Conservation (phyloP, 352 stramenopile species). For the Globisporangium cylindrosporum region DNA sequence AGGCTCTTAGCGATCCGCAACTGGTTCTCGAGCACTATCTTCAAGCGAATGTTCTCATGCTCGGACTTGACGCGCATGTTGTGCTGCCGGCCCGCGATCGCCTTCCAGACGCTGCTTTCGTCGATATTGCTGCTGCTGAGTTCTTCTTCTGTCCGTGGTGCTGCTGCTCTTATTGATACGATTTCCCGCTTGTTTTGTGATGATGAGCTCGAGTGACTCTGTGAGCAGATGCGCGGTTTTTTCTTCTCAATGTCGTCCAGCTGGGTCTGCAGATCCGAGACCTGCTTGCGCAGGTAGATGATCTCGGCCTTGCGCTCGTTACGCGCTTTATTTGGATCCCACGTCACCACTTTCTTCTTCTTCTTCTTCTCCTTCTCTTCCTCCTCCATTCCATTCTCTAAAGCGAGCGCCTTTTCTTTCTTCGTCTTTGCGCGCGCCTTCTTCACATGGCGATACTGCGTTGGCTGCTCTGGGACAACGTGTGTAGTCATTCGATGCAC, state of each 20-base stretch:
- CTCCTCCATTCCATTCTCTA: too few relatives aligned
- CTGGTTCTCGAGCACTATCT: constrained; percentile 46
- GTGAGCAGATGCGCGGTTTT: not conserved
- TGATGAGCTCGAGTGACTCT: too few relatives aligned
- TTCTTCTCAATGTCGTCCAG: constrained; percentile 14
- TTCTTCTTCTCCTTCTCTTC: too few relatives aligned
- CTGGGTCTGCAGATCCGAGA: constrained; percentile 30
- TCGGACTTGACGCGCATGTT: constrained; percentile 18
- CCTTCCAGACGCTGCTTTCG: constrained; percentile 7
- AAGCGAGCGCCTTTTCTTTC: too few relatives aligned
- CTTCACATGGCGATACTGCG: too few relatives aligned
- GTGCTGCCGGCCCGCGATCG: constrained; percentile 4
- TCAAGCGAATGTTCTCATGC: constrained; percentile 50
- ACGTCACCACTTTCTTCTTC: not conserved
- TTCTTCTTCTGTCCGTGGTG: not conserved
- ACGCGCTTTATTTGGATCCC: constrained; percentile 18
- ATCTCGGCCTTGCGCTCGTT: constrained; percentile 32
- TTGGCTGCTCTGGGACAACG: too few relatives aligned
- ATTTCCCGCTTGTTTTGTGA: too few relatives aligned
- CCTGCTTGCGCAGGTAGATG: constrained; percentile 28
- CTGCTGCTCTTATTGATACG: too few relatives aligned
- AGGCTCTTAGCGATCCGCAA: constrained; percentile 44
- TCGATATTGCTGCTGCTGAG: not conserved
- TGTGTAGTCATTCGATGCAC: too few relatives aligned
- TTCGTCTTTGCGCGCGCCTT: too few relatives aligned